Conservation (phyloP, 2,329 filamentous ascomycete species). For the Sarocladiaceae sp. region DNA sequence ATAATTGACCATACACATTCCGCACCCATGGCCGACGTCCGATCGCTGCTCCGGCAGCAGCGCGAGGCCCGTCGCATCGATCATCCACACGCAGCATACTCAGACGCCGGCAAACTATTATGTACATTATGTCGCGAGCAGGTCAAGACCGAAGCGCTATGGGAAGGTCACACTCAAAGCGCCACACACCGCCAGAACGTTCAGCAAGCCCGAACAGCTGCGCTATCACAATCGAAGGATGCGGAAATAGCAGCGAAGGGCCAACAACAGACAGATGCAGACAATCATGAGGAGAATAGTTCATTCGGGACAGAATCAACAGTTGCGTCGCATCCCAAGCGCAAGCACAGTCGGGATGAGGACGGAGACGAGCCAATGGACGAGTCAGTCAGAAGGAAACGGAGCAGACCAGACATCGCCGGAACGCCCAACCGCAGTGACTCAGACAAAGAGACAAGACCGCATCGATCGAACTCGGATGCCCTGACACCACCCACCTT, state of each 20-base stretch:
- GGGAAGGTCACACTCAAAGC: slow-evolving; percentile 58
- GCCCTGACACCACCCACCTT: slow-evolving; percentile 36
- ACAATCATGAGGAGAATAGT: not conserved
- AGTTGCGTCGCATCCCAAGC: slow-evolving; percentile 21
- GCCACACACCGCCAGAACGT: slow-evolving; percentile 38
- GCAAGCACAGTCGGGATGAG: slow-evolving; percentile 30
- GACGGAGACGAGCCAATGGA: slow-evolving; percentile 19
- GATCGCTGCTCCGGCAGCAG: slow-evolving; percentile 74
- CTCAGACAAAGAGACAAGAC: slow-evolving; percentile 19
- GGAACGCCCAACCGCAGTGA: slow-evolving; percentile 15
- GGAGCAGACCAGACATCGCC: slow-evolving; percentile 35
- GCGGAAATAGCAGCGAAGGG: not conserved
- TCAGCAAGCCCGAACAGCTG: slow-evolving; percentile 12
- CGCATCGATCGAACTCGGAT: slow-evolving; percentile 11
- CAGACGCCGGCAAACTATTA: slow-evolving; percentile 61
- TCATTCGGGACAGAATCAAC: not conserved
- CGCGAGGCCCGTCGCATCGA: slow-evolving; percentile 69
- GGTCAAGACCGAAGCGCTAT: slow-evolving; percentile 62
- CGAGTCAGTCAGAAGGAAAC: slow-evolving; percentile 39
- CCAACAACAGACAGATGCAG: not conserved
- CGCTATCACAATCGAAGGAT: not conserved
- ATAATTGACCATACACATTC: not conserved
- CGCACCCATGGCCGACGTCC: slow-evolving; percentile 67
- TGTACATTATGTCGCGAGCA: slow-evolving; percentile 63
- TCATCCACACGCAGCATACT: slow-evolving; percentile 65